A percentile compares a stretch with the other conserved stretches of the same genome.
Conservation (phyloP, 495 filamentous ascomycete genomes). For the Penicillium atrosanguineum region DNA sequence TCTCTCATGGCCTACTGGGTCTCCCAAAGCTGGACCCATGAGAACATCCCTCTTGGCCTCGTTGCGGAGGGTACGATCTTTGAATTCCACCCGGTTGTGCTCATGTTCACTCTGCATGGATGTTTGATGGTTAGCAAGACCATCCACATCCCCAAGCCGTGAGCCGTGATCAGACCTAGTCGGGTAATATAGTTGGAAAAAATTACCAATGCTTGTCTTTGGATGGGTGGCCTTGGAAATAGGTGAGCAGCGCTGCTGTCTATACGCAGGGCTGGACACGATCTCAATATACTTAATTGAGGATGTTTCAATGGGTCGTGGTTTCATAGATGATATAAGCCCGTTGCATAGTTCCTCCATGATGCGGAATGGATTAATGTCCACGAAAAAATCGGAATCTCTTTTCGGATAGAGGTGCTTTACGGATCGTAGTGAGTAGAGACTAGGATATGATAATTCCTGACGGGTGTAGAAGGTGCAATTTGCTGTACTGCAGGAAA, state of each 20-base stretch:
- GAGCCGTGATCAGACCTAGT: slow-evolving; percentile 14
- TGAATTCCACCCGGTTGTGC: slow-evolving; percentile 84
- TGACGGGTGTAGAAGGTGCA: no score
- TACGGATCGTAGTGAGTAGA: no score
- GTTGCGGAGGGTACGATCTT: slow-evolving; percentile 61
- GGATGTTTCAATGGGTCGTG: slow-evolving; percentile 7
- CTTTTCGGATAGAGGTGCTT: no score
- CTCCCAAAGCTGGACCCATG: slow-evolving; percentile 72
- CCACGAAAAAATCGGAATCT: neutral
- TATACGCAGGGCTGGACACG: slow-evolving; percentile 17
- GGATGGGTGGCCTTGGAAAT: slow-evolving; percentile 21
- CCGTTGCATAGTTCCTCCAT: neutral
- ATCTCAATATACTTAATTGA: slow-evolving; percentile 25
- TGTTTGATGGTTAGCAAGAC: slow-evolving; percentile 93
- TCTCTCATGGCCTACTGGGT: slow-evolving; percentile 89
- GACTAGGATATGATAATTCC: no score
- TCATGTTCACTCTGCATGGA: slow-evolving; percentile 79
- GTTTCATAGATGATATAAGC: neutral
- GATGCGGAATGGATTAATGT: neutral
- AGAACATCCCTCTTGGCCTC: slow-evolving; percentile 69
- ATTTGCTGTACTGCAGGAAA: no score
- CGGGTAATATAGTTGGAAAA: slow-evolving; percentile 12
- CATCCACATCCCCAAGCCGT: slow-evolving; percentile 96
- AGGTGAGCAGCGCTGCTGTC: slow-evolving; percentile 14
- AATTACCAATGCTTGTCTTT: slow-evolving; percentile 17